Evolutionary conservation across 345 rosid species (phyloP), one percentile per base, ranked within the genome.

Genomic region (Cardamine chenopodiifolia): DNA sequence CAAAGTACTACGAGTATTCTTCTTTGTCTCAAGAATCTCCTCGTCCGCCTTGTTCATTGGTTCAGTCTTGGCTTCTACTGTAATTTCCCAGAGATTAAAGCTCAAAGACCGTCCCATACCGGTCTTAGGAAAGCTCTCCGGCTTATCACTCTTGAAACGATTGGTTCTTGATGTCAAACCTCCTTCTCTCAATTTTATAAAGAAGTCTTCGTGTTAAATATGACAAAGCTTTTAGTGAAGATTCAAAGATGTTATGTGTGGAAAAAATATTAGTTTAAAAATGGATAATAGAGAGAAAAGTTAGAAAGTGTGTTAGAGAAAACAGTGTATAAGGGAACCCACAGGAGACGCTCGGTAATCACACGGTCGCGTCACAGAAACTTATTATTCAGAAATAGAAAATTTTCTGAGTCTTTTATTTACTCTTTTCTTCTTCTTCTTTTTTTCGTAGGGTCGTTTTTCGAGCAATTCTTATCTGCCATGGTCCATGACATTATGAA

Each of bases 1-100:
- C 47, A 65, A 54, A 54, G 57, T 14, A 39, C 47, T 66, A n/a
- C 75, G 68, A 65, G 59, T 18, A 32, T 39, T 62, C 58, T 23
- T 63, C 64, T 70, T 29, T 4, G 44, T 59, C 14, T 78, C 52
- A 4, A 61, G 50, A 19, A n/a, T 65, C 15, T 50, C 10, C 44
- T 32, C 71, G 42, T 42, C 59, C 4, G 60, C 47, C 50, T 54
- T 47, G 8, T 42, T 74, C 13, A 55, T 25, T 8, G 73, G 52
- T 59, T 73, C 61, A 54, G 37, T 10, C 29, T 64, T 63, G 29
- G 26, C 39, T 28, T 81, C 66, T 39, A 23, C 25, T 5, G 68
- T 70, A 70, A 64, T 72, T 74, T 78, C 86, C 86, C 85, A 84
- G 57, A 48, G 58, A 22, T 82, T 63, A 66, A 87, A 80, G 58